phyloP scores from a whole-genome alignment of 768 basidiomycete species.

The Boletus eberwhitei region DNA sequence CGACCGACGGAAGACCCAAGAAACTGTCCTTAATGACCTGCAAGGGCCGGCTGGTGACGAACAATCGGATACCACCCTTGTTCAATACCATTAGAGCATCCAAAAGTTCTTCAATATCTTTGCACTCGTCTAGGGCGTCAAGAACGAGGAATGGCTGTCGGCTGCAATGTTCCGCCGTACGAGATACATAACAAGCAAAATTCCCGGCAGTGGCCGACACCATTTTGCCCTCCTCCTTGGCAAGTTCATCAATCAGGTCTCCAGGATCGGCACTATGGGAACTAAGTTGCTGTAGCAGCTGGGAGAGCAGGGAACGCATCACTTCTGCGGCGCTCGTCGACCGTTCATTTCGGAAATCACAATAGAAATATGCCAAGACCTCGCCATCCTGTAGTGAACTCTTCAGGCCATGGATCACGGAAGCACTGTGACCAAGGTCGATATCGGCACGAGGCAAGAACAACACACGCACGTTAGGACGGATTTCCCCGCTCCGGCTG shows the following conservation, averaged over 20 bases:
- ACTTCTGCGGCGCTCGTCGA: slow-evolving; percentile 6
- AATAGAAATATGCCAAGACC: slow-evolving; percentile 16
- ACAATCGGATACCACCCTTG: background rate
- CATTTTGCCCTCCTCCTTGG: background rate
- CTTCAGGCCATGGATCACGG: slow-evolving; percentile 8
- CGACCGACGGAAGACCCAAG: background rate
- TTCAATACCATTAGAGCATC: background rate
- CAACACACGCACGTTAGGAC: slow-evolving; percentile 5
- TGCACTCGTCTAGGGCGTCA: slow-evolving; percentile 19
- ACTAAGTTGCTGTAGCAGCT: slow-evolving; percentile 3
- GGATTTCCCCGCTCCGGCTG: slow-evolving; percentile 18
- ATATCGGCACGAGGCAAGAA: too few relatives aligned
- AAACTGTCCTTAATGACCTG: slow-evolving; percentile 8
- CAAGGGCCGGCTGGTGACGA: slow-evolving; percentile 13
- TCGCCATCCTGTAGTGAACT: background rate
- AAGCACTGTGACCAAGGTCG: slow-evolving; percentile 6
- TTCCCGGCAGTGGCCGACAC: background rate
- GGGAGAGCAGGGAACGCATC: slow-evolving; percentile 17
- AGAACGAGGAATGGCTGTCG: slow-evolving; percentile 7
- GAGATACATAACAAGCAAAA: background rate
- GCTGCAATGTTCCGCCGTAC: background rate
- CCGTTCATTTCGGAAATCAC: slow-evolving; percentile 15
- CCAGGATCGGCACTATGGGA: background rate
- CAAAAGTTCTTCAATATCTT: background rate
- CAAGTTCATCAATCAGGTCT: background rate